These are phyloP conservation scores for Ceratocystis cubensis DNA, from an alignment of 2,329 filamentous ascomycete genomes.

Conservation along the genomic window DNA sequence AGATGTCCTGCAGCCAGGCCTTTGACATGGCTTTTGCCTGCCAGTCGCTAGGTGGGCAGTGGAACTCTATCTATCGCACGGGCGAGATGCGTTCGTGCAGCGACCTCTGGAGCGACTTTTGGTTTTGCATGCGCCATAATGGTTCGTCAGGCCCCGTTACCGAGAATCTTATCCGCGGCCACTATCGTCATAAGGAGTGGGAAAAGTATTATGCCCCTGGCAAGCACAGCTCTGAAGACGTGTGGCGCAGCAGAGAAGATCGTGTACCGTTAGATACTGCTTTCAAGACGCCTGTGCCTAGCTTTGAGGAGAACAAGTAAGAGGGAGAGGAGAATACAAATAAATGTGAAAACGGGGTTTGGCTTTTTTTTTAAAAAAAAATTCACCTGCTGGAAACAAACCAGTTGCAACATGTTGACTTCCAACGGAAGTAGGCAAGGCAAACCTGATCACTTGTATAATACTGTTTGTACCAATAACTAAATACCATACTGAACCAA, in stretches of 20 bases:
- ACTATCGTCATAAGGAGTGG: constrained; percentile 53
- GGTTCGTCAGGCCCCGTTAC: constrained; percentile 48
- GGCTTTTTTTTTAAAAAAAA: neutral
- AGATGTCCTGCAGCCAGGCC: constrained; percentile 77
- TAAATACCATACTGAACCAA: neutral
- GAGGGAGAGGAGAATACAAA: neutral
- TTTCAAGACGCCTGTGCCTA: constrained; percentile 32
- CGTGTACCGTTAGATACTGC: constrained; percentile 40
- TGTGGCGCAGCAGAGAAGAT: constrained; percentile 66
- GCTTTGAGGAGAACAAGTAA: constrained; percentile 28
- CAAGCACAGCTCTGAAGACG: constrained; percentile 66
- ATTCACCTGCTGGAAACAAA: neutral
- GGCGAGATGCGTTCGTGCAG: constrained; percentile 64
- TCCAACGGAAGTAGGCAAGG: no score
- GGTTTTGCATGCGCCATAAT: constrained; percentile 82
- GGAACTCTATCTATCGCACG: constrained; percentile 80
- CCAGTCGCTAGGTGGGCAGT: constrained; percentile 81
- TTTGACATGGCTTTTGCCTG: constrained; percentile 95
- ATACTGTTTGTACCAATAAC: neutral
- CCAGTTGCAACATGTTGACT: neutral
- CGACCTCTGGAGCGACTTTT: constrained; percentile 86
- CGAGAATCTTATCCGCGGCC: constrained; percentile 49
- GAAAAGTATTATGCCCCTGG: constrained; percentile 49
- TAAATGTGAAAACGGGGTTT: neutral
- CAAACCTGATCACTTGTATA: neutral